Evolutionary conservation across 2,329 filamentous ascomycete genomes (phyloP), one percentile per base, ranked within the genome.

Genomic region (Alternaria conjuncta): DNA sequence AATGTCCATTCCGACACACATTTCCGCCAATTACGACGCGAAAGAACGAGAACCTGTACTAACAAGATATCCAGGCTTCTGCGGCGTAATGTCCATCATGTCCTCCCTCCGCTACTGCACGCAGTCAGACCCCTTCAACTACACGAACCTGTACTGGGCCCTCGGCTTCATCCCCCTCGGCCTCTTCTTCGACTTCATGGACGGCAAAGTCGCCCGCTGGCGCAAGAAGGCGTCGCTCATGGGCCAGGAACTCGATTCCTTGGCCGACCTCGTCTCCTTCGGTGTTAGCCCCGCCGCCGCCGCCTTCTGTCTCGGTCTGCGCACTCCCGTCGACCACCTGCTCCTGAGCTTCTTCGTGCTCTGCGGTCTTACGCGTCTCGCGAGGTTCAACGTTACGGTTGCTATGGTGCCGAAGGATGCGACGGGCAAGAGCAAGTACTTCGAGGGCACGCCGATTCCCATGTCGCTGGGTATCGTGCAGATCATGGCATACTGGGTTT

Each of bases 301-400:
- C 45, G 96, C 94, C 49, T 97, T 98, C 80, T 89, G 92, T 53
- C 88, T 99, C 72, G 96, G 96, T 73, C 83, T 97, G 66, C 94
- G 94, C 77, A 96, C 94, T 11, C 83, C 89, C 3, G 79, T 93
- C 76, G 96, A 99, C 82, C 94, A 96, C 75, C 73, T 97, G 58
- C 86, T 89, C 78, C 84, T 99, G 49, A 86, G 91, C 61, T 93
- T 95, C 82, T 99, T 98, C 82, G 94, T 98, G 47, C 91, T 99
- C 55, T 96, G 93, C 82, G 96, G 96, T 61, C 89, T 99, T 50
- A 97, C 94, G 3, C 90, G 96, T 54, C 89, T 99, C 11, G 96
- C 96, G 49, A 92, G 96, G 69, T 99, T 99, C 89, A 99, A 99
- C 81, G 96, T 99, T 55, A 98, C 96, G 11, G 94, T 96, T 41